Evolutionary conservation across 2,329 filamentous ascomycete species (phyloP), one percentile per base, ranked within the genome.

Genomic region (Fusarium avenaceum): DNA sequence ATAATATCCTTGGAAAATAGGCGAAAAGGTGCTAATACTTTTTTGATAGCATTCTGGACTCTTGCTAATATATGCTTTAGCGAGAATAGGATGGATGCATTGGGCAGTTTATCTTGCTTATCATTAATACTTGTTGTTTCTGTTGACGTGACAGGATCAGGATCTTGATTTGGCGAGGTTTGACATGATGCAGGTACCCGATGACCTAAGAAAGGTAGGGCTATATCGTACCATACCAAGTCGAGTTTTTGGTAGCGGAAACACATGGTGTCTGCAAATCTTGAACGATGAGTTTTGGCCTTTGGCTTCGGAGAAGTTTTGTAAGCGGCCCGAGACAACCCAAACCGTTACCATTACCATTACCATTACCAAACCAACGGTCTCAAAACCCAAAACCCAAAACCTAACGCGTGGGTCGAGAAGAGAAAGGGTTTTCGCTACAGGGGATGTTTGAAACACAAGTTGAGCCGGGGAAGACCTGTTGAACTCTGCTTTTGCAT

Each of bases 101-200:
- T 40, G 51, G 35, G 42, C 19, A 28, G 7, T 49, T 45, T 47
- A 40, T 30, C 28, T 30, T 30, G 20, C 24, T 7, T 32, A 33
- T 24, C 28, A 32, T 26, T 20, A 40, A 47, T 44, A 46, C 47
- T 44, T 42, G 42, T 53, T 65, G 54, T 56, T 65, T 63, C 56
- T 44, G 56, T 61, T 52, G 64, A 59, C 52, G 57, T 64, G 60
- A 65, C 49, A 56, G 39, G 13, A 28, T 39, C 58, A 50, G 58
- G 32, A 59, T 61, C 59, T 49, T 22, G 20, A 60, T 49, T 51
- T 57, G 57, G 61, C 47, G 30, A 43, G 30, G 22, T 44, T 33
- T 42, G 51, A 54, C 45, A 22, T 54, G 65, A 69, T 39, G 63
- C 65, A 69, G 65, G 66, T 67, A 69, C 61, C 63, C 65, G 65